Evolutionary conservation across 805 yeast genomes (phyloP).

Genomic region (Kodamaea kaohsiungensis): DNA sequence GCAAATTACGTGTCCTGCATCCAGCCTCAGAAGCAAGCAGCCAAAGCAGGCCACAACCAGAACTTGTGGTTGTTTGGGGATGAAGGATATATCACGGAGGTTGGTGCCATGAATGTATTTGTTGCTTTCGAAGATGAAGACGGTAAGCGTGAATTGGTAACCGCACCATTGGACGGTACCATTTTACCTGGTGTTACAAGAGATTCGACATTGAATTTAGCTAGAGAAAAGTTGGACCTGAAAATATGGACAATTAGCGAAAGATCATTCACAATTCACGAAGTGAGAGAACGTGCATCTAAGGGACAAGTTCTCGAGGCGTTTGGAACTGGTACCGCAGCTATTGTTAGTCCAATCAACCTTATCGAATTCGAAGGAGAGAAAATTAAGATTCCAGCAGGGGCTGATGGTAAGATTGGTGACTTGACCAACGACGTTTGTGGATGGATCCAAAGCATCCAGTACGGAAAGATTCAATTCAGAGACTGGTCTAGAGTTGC

Average conservation of each 20-base stretch:
- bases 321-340: slow-evolving; percentile 97
- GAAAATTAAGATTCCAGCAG: slow-evolving; percentile 68
- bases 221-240: slow-evolving; percentile 71
- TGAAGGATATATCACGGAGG: slow-evolving; percentile 85
- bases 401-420: slow-evolving; percentile 79
- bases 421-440: slow-evolving; percentile 74
- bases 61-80: slow-evolving; percentile 96
- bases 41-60: slow-evolving; percentile 87
- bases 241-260: slow-evolving; percentile 81
- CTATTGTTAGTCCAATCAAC: slow-evolving; percentile 90
- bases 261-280: slow-evolving; percentile 78
- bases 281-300: slow-evolving; percentile 72
- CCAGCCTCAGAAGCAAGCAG: slow-evolving; percentile 87
- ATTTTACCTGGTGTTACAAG: slow-evolving; percentile 96
- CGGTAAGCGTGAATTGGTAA: slow-evolving; percentile 87
- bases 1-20: slow-evolving; percentile 97
- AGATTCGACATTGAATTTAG: slow-evolving; percentile 79
- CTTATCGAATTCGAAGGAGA: slow-evolving; percentile 78
- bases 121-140: slow-evolving; percentile 76
- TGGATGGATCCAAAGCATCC: slow-evolving; percentile 84
- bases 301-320: slow-evolving; percentile 89
- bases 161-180: slow-evolving; percentile 97
- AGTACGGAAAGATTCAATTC: slow-evolving; percentile 80
- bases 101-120: slow-evolving; percentile 96
- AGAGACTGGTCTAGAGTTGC: slow-evolving; percentile 50